Evolutionary conservation across 2,329 filamentous ascomycete species (phyloP).

Genomic region (Aureobasidium melanogenum): DNA sequence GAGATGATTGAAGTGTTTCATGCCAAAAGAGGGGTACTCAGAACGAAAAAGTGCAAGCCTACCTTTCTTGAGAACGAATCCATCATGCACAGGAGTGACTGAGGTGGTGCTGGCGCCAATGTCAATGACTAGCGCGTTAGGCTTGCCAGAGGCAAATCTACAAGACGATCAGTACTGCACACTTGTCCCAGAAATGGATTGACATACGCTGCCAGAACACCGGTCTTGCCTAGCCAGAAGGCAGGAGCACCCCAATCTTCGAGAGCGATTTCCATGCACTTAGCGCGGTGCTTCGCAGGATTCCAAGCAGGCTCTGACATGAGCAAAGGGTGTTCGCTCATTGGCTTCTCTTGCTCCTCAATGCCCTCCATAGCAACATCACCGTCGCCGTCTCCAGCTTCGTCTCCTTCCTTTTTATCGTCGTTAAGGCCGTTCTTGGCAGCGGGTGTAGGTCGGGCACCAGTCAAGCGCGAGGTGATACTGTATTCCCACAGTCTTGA

Average conservation of each 20-base stretch:
- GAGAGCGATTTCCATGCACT: constrained; percentile 92
- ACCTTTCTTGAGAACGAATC: constrained; percentile 79
- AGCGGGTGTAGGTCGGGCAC: constrained; percentile 59
- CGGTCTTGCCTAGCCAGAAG: constrained; percentile 84
- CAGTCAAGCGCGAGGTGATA: constrained; percentile 80
- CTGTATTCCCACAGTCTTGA: constrained; percentile 87
- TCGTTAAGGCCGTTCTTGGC: constrained; percentile 74
- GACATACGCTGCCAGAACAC: constrained; percentile 68
- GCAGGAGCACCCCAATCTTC: constrained; percentile 93
- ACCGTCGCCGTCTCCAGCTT: constrained; percentile 33
- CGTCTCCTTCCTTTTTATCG: constrained; percentile 39
- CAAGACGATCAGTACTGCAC: constrained; percentile 15
- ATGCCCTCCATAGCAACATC: constrained; percentile 54
- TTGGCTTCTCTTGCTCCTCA: constrained; percentile 58
- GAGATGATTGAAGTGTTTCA: constrained; percentile 9
- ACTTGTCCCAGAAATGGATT: background rate
- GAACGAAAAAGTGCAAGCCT: background rate
- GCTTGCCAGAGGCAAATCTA: constrained; percentile 81
- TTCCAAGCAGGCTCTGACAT: constrained; percentile 97
- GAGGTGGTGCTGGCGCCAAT: constrained; percentile 82
- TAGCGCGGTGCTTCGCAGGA: constrained; percentile 75
- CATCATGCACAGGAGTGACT: constrained; percentile 86
- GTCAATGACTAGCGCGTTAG: constrained; percentile 85
- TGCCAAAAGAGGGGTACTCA: background rate
- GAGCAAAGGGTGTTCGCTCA: constrained; percentile 82